Percentiles rank a stretch among this genome's conserved stretches.
phyloP scores from a whole-genome alignment of 257 asterid genomes.

The Forsythia suspensa region DNA sequence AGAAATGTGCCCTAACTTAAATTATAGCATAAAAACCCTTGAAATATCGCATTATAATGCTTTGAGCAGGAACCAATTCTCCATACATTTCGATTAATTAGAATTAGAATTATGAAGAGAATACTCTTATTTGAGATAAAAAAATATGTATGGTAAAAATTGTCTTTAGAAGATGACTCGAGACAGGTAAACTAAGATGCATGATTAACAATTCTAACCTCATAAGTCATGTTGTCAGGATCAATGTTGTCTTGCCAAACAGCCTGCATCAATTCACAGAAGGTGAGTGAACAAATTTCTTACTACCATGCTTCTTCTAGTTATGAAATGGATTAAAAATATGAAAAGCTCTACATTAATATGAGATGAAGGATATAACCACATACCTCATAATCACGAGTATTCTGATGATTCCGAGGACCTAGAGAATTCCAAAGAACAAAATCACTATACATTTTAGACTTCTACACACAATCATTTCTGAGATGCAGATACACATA shows the following conservation, averaged over 20 bases:
- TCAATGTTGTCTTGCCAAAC: conserved; percentile 71
- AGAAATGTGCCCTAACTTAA: not conserved
- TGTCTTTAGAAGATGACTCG: not conserved
- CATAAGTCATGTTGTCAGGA: conserved; percentile 81
- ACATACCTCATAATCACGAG: conserved; percentile 66
- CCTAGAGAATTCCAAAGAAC: conserved; percentile 45
- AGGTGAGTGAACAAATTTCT: conserved; percentile 16
- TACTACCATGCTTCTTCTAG: not conserved
- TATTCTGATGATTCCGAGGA: conserved; percentile 63
- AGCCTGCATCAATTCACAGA: conserved; percentile 39
- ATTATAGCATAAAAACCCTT: not conserved
- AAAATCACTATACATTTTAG: not conserved
- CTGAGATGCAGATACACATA: not conserved
- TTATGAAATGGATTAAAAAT: conserved; percentile 16
- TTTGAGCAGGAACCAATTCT: not conserved
- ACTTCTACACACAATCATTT: not conserved
- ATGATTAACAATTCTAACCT: conserved; percentile 43
- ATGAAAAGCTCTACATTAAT: conserved; percentile 14
- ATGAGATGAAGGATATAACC: conserved; percentile 1
- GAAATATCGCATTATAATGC: not conserved
- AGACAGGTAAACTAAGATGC: conserved; percentile 10
- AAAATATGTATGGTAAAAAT: not conserved
- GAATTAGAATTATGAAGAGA: not conserved
- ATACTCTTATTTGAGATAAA: not conserved
- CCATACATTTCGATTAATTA: conserved; percentile 8